Percentiles rank a stretch among this genome's conserved stretches.
Conservation (phyloP, 805 yeast species). For the Ogataea naganishii region DNA sequence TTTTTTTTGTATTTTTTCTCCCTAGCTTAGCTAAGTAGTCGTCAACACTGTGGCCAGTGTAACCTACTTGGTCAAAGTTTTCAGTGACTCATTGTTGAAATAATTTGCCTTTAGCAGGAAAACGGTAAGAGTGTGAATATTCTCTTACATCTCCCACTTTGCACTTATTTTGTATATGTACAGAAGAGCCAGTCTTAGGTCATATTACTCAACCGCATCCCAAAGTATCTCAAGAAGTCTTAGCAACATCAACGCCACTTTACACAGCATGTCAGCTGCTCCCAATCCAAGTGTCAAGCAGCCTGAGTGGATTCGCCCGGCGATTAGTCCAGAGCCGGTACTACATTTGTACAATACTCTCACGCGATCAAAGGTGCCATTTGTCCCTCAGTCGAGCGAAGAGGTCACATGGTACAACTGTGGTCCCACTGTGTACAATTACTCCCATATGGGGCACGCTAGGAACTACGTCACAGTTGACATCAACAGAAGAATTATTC, state of each 20-base stretch:
- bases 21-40: too few species aligned
- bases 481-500: constrained; percentile 81
- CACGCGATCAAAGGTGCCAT: constrained; percentile 72
- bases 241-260: neutral
- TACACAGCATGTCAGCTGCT: constrained; percentile 2
- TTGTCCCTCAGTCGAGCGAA: constrained; percentile 57
- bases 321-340: constrained; percentile 20
- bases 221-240: too few species aligned
- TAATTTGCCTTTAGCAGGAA: neutral
- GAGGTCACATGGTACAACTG: constrained; percentile 92
- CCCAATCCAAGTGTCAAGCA: constrained; percentile 5
- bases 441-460: constrained; percentile 98
- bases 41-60: too few species aligned
- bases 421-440: constrained; percentile 97
- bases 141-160: constrained; percentile 1
- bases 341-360: constrained; percentile 74
- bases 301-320: constrained; percentile 24
- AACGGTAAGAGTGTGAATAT: too few species aligned
- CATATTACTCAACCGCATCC: too few species aligned
- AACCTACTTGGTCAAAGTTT: too few species aligned
- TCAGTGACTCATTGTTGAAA: too few species aligned
- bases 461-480: constrained; percentile 93
- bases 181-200: neutral
- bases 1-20: too few species aligned
- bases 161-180: neutral